Evolutionary conservation across 495 filamentous ascomycete genomes (phyloP).

Genomic region (Cercophora scortea): DNA sequence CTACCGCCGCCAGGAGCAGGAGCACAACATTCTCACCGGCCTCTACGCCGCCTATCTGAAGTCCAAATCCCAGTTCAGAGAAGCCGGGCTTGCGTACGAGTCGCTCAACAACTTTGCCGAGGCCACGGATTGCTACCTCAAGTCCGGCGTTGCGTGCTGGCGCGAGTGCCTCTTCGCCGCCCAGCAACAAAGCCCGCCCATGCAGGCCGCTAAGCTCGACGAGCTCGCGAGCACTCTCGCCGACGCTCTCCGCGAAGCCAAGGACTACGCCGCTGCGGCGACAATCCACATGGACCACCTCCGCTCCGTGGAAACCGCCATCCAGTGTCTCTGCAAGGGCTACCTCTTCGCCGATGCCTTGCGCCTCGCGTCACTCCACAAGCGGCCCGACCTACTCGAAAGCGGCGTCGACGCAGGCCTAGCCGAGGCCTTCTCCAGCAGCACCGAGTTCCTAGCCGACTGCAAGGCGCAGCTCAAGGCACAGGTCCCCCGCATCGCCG

Average conservation of each 20-base stretch:
- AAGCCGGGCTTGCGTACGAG: conserved; percentile 84
- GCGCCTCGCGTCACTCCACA: conserved; percentile 47
- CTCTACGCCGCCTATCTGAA: conserved; percentile 75
- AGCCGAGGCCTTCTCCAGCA: conserved; percentile 63
- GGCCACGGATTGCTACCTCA: conserved; percentile 72
- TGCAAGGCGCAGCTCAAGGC: conserved; percentile 76
- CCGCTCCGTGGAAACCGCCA: conserved; percentile 56
- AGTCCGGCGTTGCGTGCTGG: conserved; percentile 68
- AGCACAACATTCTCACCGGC: conserved; percentile 50
- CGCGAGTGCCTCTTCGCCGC: conserved; percentile 79
- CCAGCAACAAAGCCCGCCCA: conserved; percentile 47
- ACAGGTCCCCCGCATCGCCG: conserved; percentile 75
- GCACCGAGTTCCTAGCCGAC: conserved; percentile 85
- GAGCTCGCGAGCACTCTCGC: conserved; percentile 61
- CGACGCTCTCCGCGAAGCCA: conserved; percentile 66
- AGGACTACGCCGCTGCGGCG: conserved; percentile 73
- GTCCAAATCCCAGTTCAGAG: conserved; percentile 64
- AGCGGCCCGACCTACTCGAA: conserved; percentile 39
- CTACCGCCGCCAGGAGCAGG: conserved; percentile 70
- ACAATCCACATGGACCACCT: conserved; percentile 77
- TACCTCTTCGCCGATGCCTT: conserved; percentile 79
- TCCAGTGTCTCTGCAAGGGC: conserved; percentile 69
- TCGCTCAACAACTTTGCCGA: conserved; percentile 63
- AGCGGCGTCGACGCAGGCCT: conserved; percentile 64
- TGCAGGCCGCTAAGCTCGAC: conserved; percentile 48